Percentiles rank a stretch among this genome's conserved stretches.
Conservation (phyloP, 2,329 filamentous ascomycete genomes). For the Hysterium pulicare region DNA sequence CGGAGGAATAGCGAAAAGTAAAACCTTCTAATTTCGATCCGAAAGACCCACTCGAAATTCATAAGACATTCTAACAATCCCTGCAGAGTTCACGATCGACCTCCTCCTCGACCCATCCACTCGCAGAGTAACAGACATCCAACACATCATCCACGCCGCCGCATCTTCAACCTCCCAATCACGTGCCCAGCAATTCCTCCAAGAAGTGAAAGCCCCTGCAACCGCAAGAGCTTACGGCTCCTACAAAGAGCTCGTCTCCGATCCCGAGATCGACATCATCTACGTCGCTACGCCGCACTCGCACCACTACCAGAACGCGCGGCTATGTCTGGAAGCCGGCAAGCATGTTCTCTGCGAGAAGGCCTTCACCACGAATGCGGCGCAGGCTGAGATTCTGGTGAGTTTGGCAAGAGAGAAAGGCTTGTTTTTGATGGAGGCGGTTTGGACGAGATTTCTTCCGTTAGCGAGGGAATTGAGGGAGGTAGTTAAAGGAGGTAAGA, state of each 20-base stretch:
- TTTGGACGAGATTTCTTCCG: slow-evolving; percentile 88
- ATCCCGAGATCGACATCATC: slow-evolving; percentile 77
- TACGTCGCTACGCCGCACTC: slow-evolving; percentile 90
- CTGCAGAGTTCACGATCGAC: slow-evolving; percentile 66
- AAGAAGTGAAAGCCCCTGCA: slow-evolving; percentile 64
- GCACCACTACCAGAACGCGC: slow-evolving; percentile 88
- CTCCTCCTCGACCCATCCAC: slow-evolving; percentile 69
- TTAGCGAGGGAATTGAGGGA: slow-evolving; percentile 73
- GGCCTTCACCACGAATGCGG: slow-evolving; percentile 78
- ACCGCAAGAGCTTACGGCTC: slow-evolving; percentile 72
- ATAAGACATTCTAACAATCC: neutral
- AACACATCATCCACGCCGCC: slow-evolving; percentile 74
- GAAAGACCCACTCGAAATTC: neutral
- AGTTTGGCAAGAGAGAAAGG: slow-evolving; percentile 69
- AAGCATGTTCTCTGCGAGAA: slow-evolving; percentile 93
- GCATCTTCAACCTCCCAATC: slow-evolving; percentile 72
- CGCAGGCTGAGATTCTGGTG: slow-evolving; percentile 69
- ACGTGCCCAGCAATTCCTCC: slow-evolving; percentile 69
- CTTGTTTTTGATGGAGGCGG: slow-evolving; percentile 55
- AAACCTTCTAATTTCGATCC: neutral
- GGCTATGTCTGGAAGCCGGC: slow-evolving; percentile 77
- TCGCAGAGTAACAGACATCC: slow-evolving; percentile 68
- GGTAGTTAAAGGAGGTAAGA: slow-evolving; percentile 53
- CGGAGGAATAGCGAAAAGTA: slow-evolving; percentile 17
- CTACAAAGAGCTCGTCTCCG: slow-evolving; percentile 76